These are phyloP conservation scores for Stagonosporopsis vannaccii DNA, from an alignment of 2,329 filamentous ascomycete genomes.

Conservation along the genomic window DNA sequence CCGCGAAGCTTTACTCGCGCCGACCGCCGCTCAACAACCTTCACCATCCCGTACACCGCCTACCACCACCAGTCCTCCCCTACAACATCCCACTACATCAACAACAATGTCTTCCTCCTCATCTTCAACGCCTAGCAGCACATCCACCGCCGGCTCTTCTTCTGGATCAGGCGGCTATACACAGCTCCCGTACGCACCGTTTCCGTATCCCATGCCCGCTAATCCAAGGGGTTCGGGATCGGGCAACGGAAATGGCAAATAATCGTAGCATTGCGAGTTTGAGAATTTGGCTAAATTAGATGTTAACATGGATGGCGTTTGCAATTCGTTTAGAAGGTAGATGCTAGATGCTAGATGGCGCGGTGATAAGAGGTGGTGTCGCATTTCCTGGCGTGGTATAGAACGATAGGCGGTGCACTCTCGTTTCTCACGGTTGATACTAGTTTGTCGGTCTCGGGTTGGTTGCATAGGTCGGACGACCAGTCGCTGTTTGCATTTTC, in stretches of 20 bases:
- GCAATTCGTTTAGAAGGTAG: no score
- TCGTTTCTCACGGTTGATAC: no score
- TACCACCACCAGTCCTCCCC: constrained; percentile 14
- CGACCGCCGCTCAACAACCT: not conserved
- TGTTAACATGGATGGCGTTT: no score
- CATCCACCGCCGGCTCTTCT: constrained; percentile 39
- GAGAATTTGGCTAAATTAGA: no score
- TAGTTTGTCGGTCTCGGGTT: no score
- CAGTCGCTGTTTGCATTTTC: no score
- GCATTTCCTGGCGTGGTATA: no score
- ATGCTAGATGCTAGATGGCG: no score
- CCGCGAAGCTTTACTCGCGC: constrained; percentile 24
- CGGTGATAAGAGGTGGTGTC: no score
- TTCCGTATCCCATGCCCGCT: constrained; percentile 47
- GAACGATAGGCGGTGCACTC: no score
- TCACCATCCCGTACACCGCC: constrained; percentile 21
- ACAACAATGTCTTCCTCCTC: constrained; percentile 46
- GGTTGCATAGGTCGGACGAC: no score
- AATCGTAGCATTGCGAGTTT: no score
- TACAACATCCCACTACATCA: constrained; percentile 18
- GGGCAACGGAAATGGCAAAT: constrained; percentile 27
- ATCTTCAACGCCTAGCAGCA: constrained; percentile 40
- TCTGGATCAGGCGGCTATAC: constrained; percentile 37
- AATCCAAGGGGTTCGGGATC: constrained; percentile 33
- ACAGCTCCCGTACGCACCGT: constrained; percentile 48